Percentiles rank a stretch among this genome's conserved stretches.
phyloP scores from a whole-genome alignment of 2,329 filamentous ascomycete species.

The Neonectria neomacrospora region DNA sequence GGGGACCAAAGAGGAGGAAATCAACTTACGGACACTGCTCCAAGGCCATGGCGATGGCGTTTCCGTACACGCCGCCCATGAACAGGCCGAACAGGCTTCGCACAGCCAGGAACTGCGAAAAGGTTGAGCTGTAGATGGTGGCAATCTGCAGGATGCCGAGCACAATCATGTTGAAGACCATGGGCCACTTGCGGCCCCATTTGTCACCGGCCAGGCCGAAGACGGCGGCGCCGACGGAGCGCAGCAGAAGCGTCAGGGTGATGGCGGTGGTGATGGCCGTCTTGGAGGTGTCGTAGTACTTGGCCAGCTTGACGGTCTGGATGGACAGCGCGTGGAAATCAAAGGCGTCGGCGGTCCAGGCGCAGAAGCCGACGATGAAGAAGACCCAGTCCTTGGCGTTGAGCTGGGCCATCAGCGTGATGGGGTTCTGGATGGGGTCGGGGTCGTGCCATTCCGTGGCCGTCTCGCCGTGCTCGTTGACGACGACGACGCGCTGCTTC shows the following conservation, averaged over 20 bases:
- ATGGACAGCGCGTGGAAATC: slow-evolving; percentile 86
- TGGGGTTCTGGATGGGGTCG: slow-evolving; percentile 74
- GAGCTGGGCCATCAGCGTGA: slow-evolving; percentile 74
- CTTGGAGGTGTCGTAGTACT: slow-evolving; percentile 61
- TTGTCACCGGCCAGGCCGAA: slow-evolving; percentile 84
- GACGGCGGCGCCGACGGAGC: slow-evolving; percentile 77
- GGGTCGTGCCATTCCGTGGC: slow-evolving; percentile 75
- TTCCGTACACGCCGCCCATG: slow-evolving; percentile 85
- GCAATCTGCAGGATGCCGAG: slow-evolving; percentile 75
- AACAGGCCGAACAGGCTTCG: slow-evolving; percentile 79
- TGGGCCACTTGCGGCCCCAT: slow-evolving; percentile 85
- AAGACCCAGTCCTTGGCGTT: slow-evolving; percentile 76
- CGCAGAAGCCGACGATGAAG: slow-evolving; percentile 77
- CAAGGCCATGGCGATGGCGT: slow-evolving; percentile 80
- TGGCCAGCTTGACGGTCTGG: slow-evolving; percentile 76
- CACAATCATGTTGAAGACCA: slow-evolving; percentile 82
- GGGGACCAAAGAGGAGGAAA: not conserved
- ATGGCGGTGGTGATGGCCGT: slow-evolving; percentile 80
- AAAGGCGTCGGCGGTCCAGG: slow-evolving; percentile 86
- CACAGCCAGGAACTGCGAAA: slow-evolving; percentile 79
- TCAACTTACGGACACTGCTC: slow-evolving; percentile 73
- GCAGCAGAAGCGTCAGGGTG: slow-evolving; percentile 77
- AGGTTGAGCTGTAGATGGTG: slow-evolving; percentile 80
- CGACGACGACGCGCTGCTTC: slow-evolving; percentile 77
- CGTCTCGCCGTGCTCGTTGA: slow-evolving; percentile 72